Base-by-base conservation (phyloP, 345 rosid genomes). In the Cardamine resedifolia region DNA sequence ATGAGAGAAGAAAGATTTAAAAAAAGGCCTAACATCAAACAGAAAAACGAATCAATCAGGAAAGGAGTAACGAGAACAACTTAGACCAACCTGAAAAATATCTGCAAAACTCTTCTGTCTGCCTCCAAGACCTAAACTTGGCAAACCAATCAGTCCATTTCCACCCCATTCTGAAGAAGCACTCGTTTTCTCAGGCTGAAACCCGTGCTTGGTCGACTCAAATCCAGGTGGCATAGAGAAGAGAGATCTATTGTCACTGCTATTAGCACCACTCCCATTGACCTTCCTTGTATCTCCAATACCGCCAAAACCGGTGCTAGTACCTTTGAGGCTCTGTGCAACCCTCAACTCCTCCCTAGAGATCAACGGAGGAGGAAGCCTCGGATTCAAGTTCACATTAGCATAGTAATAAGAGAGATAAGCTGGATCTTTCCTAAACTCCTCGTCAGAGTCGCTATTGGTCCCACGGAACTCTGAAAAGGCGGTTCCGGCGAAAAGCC, bases 271-370 rank as follows among this genome's bases (percentile, higher is more conserved):
- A 70, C 82, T 66, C 1, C 66, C 80, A 57, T 76, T 70, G 23
- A 64, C 86, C 71, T 80, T 85, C 60, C 90, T 69, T 80, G 89
- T 76, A 68, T 90, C 95, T 26, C 89, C 94, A 59, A 88, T 83
- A 78, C 85, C 89, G 27, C 79, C 81, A 10, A 70, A 73, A 11
- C 74, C 78, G 2, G 76, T 80, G 19, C 66, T 81, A 23, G 83
- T 75, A 21, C 85, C 87, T 38, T 82, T 82, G 66, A 89, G 55
- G 71, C 88, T 78, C 76, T 90, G 97, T 3, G 92, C 58, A 75
- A 73, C 84, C 81, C 96, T 84, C 92, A 91, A 80, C 62, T 93
- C 94, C 79, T 90, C 97, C 73, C 85, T 87, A 5, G 98, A 90
- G 78, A 90, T 44, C 77, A 87, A 75, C 21, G 97, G 97, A 3